These are phyloP conservation scores for Rubus idaeus DNA, from an alignment of 306 rosid genomes.

Conservation along the genomic window DNA sequence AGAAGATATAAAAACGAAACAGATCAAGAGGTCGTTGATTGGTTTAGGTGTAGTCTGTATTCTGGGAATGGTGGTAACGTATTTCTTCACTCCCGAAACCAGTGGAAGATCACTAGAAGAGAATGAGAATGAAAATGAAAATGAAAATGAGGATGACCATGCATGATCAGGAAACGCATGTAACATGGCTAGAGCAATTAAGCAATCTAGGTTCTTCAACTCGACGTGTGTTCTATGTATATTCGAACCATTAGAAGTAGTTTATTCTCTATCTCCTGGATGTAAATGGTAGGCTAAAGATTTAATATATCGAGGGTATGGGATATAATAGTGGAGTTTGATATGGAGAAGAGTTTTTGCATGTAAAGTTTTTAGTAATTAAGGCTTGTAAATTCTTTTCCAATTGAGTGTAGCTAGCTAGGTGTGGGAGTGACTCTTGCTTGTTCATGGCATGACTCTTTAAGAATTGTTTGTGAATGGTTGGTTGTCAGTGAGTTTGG, in stretches of 20 bases:
- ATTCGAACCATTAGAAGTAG: not conserved
- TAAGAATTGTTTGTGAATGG: not conserved
- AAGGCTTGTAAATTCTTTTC: not conserved
- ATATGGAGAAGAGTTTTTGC: not conserved
- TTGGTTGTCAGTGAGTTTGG: not conserved
- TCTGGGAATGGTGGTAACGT: constrained; percentile 57
- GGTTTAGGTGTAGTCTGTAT: constrained; percentile 59
- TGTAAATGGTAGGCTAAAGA: not conserved
- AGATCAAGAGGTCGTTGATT: constrained; percentile 20
- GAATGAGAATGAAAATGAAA: constrained; percentile 31
- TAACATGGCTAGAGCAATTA: not conserved
- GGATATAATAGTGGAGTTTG: not conserved
- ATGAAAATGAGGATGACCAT: not conserved
- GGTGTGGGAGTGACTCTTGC: not conserved
- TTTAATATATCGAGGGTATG: too few species aligned
- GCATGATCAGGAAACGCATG: not conserved
- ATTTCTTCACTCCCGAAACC: constrained; percentile 63
- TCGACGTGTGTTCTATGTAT: not conserved
- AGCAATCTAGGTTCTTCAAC: not conserved
- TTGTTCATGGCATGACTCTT: not conserved
- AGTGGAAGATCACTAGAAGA: constrained; percentile 72
- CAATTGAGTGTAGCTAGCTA: not conserved
- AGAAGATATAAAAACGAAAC: not conserved
- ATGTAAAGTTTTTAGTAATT: not conserved
- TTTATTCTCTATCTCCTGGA: not conserved